Base-by-base conservation (phyloP, 306 rosid species). In the Comarum palustre region DNA sequence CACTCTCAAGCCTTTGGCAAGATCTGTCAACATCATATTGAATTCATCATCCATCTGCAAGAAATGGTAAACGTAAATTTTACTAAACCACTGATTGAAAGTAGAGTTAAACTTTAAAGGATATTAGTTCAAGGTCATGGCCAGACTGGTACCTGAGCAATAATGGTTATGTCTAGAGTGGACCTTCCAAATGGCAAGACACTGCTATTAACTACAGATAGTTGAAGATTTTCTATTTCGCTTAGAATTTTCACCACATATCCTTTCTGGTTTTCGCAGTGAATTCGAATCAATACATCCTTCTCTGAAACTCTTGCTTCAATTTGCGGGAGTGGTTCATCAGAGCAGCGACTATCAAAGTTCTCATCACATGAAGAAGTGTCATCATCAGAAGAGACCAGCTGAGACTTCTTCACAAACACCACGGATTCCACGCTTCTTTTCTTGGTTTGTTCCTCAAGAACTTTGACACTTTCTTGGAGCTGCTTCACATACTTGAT, bases 401-500 rank as follows among this genome's bases (percentile, higher is more conserved):
- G 27, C 19, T 79, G 84, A 69, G 85, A 78, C 48, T 80, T 87
- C 59, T 77, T 88, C 20, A 76, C 78, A 2, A 75, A 66, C 32
- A 84, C 85, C 25, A 71, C 84, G 0, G 90, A 76, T 39, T 88
- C 91, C 57, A 77, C 74, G 2, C 77, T 81, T 69, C 80, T 78
- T 73, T 72, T 88, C 81, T 88, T 84, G n/a, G 76, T 73, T 52
- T 80, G 80, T 47, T 88, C 92, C 78, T 92, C 96, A 5, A 92
- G 84, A 59, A 78, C 9, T 9, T 47, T 71, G 29, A 90, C 70
- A 6, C 86, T 80, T 22, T 84, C 90, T 73, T 88, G 86, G 32
- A 92, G 88, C 77, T 87, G 77, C 38, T 88, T 87, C 82, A 88
- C 77, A 52, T 92, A 84, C 58, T 84, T 84, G 12, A 90, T 87